Percentiles rank a stretch among this genome's conserved stretches.
phyloP scores from a whole-genome alignment of 768 basidiomycete genomes.

The Sarcodon aspratus region DNA sequence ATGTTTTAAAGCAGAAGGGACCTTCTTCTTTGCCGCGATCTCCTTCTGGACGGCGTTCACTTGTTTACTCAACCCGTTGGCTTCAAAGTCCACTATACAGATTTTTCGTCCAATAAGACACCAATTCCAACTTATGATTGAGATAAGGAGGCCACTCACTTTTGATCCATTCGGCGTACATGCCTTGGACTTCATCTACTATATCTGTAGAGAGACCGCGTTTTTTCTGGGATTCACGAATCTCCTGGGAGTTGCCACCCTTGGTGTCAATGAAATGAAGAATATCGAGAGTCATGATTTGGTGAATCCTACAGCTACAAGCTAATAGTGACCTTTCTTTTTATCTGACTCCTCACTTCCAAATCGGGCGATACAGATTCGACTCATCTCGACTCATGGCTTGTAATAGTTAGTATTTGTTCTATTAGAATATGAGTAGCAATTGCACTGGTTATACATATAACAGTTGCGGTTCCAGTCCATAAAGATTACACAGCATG shows the following conservation, averaged over 20 bases:
- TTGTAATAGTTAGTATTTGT: no score
- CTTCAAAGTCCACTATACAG: slow-evolving; percentile 76
- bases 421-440: no score
- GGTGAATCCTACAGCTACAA: no score
- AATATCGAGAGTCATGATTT: slow-evolving; percentile 71
- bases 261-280: slow-evolving; percentile 74
- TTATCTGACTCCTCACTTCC: no score
- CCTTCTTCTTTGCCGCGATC: slow-evolving; percentile 92
- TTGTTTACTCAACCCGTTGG: slow-evolving; percentile 66
- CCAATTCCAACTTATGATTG: neutral
- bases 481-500: neutral
- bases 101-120: neutral
- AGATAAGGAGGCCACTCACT: slow-evolving; percentile 44
- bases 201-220: slow-evolving; percentile 82
- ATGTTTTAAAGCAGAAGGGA: slow-evolving; percentile 12
- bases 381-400: no score
- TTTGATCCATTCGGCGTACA: slow-evolving; percentile 92
- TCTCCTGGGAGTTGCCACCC: slow-evolving; percentile 86
- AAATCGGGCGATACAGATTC: no score
- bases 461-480: slow-evolving; percentile 1
- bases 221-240: slow-evolving; percentile 87
- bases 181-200: slow-evolving; percentile 87
- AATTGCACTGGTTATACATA: neutral
- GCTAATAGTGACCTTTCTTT: no score
- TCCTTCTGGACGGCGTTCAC: slow-evolving; percentile 91